phyloP scores from a whole-genome alignment of 257 asterid species.

The Galeopsis tetrahit region DNA sequence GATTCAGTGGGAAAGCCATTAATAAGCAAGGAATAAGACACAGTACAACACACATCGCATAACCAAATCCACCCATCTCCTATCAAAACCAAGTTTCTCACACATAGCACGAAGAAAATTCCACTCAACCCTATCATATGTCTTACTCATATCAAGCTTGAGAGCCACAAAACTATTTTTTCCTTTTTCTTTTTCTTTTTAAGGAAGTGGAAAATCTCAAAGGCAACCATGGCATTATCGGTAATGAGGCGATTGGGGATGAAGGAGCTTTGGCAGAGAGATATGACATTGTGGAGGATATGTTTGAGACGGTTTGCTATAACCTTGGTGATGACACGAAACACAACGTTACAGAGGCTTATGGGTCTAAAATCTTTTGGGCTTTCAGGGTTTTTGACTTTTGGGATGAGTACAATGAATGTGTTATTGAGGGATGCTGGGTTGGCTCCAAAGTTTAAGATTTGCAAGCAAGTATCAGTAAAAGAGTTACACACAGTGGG shows the following conservation, averaged over 20 bases:
- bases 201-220: too few relatives aligned
- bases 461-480: too few relatives aligned
- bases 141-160: not conserved
- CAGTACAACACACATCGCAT: not conserved
- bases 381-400: not conserved
- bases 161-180: not conserved
- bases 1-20: too few relatives aligned
- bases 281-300: not conserved
- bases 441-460: too few relatives aligned
- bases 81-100: not conserved
- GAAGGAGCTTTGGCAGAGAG: not conserved
- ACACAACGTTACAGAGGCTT: not conserved
- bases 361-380: not conserved
- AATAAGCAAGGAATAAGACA: not conserved
- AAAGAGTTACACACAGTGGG: too few relatives aligned
- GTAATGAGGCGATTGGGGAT: not conserved
- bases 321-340: not conserved
- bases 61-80: too few relatives aligned
- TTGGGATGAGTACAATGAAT: too few relatives aligned
- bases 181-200: not conserved
- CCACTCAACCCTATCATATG: not conserved
- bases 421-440: too few relatives aligned
- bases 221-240: not conserved
- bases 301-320: not conserved
- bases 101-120: not conserved